Evolutionary conservation across 169 alveolate genomes (phyloP).

Genomic region (Pseudocohnilembus persalinus): DNA sequence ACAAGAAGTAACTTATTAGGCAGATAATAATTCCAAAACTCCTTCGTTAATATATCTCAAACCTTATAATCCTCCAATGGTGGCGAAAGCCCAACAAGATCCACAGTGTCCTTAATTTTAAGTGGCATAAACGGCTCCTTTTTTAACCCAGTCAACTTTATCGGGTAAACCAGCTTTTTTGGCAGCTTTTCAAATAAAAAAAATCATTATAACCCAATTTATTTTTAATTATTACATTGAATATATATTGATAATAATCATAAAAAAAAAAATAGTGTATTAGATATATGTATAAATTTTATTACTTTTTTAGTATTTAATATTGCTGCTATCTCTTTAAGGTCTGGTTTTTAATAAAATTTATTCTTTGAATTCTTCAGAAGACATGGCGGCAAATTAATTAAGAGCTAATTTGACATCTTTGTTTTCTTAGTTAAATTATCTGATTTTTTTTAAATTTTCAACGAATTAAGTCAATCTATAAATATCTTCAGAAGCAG

Average conservation of each 20-base stretch:
- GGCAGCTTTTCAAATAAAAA: background rate
- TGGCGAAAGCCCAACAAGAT: background rate
- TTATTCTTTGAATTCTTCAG: background rate
- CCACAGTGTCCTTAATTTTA: background rate
- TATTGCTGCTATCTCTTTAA: background rate
- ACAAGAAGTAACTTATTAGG: background rate
- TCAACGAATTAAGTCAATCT: no score
- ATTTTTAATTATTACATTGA: no score
- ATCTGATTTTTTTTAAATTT: no score
- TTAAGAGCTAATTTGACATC: no score
- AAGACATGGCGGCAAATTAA: no score
- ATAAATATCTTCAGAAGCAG: no score
- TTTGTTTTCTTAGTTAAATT: no score
- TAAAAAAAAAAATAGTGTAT: no score
- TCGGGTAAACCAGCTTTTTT: background rate
- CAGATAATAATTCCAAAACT: background rate
- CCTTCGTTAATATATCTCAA: background rate
- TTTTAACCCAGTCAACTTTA: background rate
- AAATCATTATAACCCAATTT: no score
- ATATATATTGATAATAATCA: no score
- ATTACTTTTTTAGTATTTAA: no score
- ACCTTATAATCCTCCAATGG: background rate
- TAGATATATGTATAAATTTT: no score
- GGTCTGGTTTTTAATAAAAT: background rate
- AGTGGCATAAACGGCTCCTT: background rate